These are phyloP conservation scores for Corymbia maculata DNA, from an alignment of 345 rosid species.

Conservation along the genomic window DNA sequence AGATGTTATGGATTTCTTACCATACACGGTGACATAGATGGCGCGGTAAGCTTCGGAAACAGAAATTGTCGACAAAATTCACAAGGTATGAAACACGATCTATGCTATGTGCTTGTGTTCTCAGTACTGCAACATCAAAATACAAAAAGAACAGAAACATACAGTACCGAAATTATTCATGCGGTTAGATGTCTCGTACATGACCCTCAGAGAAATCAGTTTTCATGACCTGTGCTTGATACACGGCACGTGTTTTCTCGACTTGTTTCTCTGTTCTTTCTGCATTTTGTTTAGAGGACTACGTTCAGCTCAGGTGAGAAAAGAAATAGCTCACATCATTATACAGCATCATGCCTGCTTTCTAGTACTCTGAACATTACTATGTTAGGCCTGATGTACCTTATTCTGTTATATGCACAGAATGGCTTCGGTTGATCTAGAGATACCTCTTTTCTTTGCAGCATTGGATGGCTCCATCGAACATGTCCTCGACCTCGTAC, in stretches of 20 bases:
- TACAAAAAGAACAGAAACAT: not conserved
- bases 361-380: not conserved
- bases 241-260: not conserved
- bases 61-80: not conserved
- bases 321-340: fast-evolving
- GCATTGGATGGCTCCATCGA: slow-evolving; percentile 15
- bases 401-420: not conserved
- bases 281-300: not conserved
- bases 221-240: not conserved
- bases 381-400: not conserved
- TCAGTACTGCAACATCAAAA: not conserved
- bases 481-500: slow-evolving; percentile 18
- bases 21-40: not conserved
- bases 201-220: not conserved
- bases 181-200: not conserved
- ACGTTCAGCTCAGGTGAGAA: not conserved
- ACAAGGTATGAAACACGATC: not conserved
- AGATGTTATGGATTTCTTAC: not conserved
- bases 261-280: not conserved
- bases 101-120: not conserved
- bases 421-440: not conserved
- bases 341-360: not conserved
- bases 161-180: not conserved
- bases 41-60: not conserved
- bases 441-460: slow-evolving; percentile 22